Conservation (phyloP, 106 monocot genomes). For the Amphibolis antarctica region DNA sequence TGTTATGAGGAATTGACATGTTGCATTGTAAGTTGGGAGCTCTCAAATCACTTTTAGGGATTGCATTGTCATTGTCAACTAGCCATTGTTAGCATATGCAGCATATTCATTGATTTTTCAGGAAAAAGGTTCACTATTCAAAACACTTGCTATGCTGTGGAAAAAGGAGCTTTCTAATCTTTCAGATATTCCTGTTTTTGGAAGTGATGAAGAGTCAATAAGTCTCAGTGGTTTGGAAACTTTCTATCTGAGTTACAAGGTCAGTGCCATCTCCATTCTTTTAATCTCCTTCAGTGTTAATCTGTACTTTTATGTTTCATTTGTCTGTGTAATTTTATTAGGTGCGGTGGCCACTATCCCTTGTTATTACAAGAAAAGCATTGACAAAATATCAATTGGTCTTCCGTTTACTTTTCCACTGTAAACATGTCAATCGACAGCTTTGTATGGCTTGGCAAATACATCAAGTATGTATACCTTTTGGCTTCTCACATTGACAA, state of each 20-base stretch:
- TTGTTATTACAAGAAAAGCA: constrained; percentile 86
- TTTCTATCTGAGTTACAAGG: constrained; percentile 83
- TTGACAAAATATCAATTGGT: constrained; percentile 92
- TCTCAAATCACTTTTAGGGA: neutral
- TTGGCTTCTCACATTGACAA: neutral
- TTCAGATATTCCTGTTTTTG: constrained; percentile 19
- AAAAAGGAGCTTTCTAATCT: constrained; percentile 26
- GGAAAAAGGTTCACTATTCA: constrained; percentile 78
- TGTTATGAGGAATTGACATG: constrained; percentile 92
- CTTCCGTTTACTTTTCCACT: constrained; percentile 90
- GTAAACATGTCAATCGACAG: constrained; percentile 86
- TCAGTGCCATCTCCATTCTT: constrained; percentile 9
- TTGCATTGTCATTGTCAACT: neutral
- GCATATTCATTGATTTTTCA: constrained; percentile 16
- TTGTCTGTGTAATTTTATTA: constrained; percentile 6
- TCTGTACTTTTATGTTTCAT: neutral
- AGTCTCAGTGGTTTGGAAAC: constrained; percentile 83
- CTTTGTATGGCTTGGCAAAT: constrained; percentile 96
- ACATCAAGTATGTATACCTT: constrained; percentile 62
- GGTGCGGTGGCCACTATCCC: constrained; percentile 95
- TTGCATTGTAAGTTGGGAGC: constrained; percentile 54
- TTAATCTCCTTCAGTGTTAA: neutral
- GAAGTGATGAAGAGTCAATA: constrained; percentile 36
- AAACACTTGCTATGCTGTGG: constrained; percentile 48
- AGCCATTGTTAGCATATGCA: neutral